Evolutionary conservation across 306 rosid genomes (phyloP), one percentile per base, ranked within the genome.

Genomic region (Gastrolobium bilobum): DNA sequence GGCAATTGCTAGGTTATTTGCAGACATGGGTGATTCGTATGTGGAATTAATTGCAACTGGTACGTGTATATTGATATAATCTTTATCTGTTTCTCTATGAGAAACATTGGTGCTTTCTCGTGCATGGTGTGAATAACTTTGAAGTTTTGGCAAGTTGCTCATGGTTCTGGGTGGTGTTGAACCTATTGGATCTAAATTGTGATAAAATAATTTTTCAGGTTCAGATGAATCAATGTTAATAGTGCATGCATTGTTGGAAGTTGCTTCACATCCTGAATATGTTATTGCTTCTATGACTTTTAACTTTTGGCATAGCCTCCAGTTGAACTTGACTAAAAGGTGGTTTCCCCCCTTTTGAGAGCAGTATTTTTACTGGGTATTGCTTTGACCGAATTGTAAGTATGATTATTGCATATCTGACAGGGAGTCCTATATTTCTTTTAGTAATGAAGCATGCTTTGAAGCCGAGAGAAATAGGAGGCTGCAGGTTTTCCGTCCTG

Each of bases 221-320:
- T 91, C 98, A 57, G 88, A 93, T 79, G 99, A 96, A 78, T 90
- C 99, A 67, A 93, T 88, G 97, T 60, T 90, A 63, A 90, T 96
- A 14, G 97, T 93, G 48, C 98, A 85, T 88, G 98, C 99, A 6
- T 86, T 96, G 73, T 87, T 96, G 81, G 99, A 96, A 91, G 99
- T 96, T 88, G 94, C 98, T 72, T 91, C 98, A 67, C 99, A 96
- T 79, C 91, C 99, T 4, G 99, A 96, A 77, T 89, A 93, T 81
- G 90, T 90, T 83, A 93, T 96, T 68, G 98, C 99, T 71, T 86
- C 89, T 20, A 86, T 96, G 99, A 96, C 98, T 34, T 96, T 91
- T 87, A 96, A 96, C 79, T 96, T 96, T 86, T 96, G 99, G 99
- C 99, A 96, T 15, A 96, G 92, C 87, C 96, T 96, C 76, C 99